Conservation (phyloP, 331 rosid genomes). For the Saraca asoca region DNA sequence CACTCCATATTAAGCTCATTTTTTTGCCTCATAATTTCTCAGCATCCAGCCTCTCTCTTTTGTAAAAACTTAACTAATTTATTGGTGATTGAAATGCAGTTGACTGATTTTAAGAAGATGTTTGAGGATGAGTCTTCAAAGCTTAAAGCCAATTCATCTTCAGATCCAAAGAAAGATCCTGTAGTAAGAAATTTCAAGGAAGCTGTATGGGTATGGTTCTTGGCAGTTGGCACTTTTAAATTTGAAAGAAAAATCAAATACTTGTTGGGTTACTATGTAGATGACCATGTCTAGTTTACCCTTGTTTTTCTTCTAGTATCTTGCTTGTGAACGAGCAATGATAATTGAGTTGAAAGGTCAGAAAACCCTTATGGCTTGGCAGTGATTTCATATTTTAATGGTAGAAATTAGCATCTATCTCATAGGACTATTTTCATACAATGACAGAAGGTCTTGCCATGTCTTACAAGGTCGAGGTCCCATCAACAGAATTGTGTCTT, state of each 20-base stretch:
- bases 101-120: conserved; percentile 65
- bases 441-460: conserved; percentile 8
- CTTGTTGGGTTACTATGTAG: not conserved
- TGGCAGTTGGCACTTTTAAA: not conserved
- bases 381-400: conserved; percentile 6
- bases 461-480: conserved; percentile 20
- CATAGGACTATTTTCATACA: conserved; percentile 16
- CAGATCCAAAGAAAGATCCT: conserved; percentile 45
- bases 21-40: conserved; percentile 17
- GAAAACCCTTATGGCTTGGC: not conserved
- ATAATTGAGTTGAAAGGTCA: conserved; percentile 17
- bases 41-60: conserved; percentile 18
- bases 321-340: conserved; percentile 22
- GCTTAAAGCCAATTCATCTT: conserved; percentile 45
- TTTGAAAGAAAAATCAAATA: not conserved
- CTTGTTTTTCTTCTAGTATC: conserved; percentile 4
- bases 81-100: conserved; percentile 45
- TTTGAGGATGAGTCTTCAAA: conserved; percentile 59
- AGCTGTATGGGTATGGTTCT: conserved; percentile 82
- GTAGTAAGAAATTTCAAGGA: conserved; percentile 72
- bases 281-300: not conserved
- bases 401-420: conserved; percentile 22
- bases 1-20: conserved; percentile 19
- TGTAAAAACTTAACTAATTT: conserved; percentile 22
- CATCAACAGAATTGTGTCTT: conserved; percentile 13